These are phyloP conservation scores for Elymus sibiricus DNA, from an alignment of 176 grass and related monocot species.

Conservation along the genomic window DNA sequence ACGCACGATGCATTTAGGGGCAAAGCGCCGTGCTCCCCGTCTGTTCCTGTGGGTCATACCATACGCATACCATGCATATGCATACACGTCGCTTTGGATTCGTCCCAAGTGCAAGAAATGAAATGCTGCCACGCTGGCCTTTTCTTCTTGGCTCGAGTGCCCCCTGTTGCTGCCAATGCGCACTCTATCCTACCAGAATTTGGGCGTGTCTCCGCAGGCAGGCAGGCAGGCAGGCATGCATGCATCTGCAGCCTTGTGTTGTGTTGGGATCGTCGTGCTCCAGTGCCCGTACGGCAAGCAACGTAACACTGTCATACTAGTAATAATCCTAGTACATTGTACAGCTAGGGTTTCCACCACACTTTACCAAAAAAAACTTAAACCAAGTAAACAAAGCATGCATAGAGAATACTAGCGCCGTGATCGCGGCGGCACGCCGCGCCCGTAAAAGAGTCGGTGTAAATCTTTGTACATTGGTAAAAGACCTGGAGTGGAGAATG, in stretches of 20 bases:
- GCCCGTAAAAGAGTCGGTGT: too few relatives aligned
- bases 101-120: not conserved
- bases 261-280: slow-evolving; percentile 3
- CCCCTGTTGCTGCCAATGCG: not conserved
- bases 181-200: not conserved
- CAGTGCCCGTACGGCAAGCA: not conserved
- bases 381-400: not conserved
- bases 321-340: not conserved
- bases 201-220: not conserved
- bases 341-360: not conserved
- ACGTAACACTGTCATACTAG: not conserved
- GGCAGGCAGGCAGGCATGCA: not conserved
- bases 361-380: not conserved
- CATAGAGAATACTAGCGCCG: too few relatives aligned
- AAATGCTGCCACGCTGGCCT: slow-evolving; percentile 15
- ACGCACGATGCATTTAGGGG: not conserved
- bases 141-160: not conserved
- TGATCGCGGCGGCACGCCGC: too few relatives aligned
- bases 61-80: not conserved
- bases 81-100: not conserved
- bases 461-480: too few relatives aligned
- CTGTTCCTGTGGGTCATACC: not conserved
- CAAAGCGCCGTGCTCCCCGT: not conserved
- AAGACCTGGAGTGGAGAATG: too few relatives aligned
- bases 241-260: slow-evolving; percentile 16